Conservation (phyloP, 2,329 filamentous ascomycete genomes). For the Cladosporium sp. region DNA sequence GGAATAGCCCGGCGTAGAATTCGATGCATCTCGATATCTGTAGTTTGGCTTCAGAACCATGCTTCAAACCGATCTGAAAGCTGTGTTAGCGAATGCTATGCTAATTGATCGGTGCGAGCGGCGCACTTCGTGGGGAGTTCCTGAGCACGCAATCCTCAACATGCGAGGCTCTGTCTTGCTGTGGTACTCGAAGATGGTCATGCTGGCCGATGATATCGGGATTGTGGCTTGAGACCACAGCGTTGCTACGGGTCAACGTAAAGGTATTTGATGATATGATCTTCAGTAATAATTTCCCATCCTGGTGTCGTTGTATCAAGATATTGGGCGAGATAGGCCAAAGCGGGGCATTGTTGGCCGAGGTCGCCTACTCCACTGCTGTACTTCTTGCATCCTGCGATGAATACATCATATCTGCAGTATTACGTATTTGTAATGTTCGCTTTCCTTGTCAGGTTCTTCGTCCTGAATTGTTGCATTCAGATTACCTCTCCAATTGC, state of each 20-base stretch:
- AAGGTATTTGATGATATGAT: background rate
- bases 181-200: conserved; percentile 18
- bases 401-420: background rate
- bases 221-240: background rate
- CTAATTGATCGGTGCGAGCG: background rate
- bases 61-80: conserved; percentile 51
- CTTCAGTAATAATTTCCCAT: background rate
- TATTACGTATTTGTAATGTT: background rate
- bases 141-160: conserved; percentile 44
- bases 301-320: background rate
- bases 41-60: conserved; percentile 45
- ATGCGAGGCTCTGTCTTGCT: conserved; percentile 32
- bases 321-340: background rate
- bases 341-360: conserved; percentile 16
- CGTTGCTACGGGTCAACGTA: background rate
- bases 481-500: background rate
- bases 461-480: background rate
- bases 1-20: conserved; percentile 53
- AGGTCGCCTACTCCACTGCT: conserved; percentile 12
- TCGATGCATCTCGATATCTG: conserved; percentile 48
- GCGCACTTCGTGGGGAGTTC: conserved; percentile 48
- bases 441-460: background rate
- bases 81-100: background rate
- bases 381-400: background rate
- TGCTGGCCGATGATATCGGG: background rate